Conservation (phyloP, 768 basidiomycete species). For the Lactarius quietus region DNA sequence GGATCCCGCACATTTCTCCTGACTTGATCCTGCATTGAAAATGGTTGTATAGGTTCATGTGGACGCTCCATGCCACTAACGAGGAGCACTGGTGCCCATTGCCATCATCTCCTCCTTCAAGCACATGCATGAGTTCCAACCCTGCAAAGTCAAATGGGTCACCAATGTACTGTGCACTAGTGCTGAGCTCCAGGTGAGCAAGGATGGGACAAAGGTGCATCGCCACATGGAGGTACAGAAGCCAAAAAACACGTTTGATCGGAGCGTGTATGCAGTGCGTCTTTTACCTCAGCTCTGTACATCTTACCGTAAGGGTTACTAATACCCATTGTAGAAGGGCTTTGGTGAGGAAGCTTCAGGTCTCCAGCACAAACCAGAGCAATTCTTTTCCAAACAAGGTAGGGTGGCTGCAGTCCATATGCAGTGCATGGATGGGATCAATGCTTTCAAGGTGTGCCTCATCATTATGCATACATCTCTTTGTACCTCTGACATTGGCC, state of each 20-base stretch:
- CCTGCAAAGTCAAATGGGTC: slow-evolving; percentile 64
- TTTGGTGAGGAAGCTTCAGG: slow-evolving; percentile 64
- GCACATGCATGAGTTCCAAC: slow-evolving; percentile 76
- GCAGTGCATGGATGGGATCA: slow-evolving; percentile 73
- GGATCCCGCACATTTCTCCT: slow-evolving; percentile 21
- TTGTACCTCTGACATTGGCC: background rate
- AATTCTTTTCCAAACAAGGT: slow-evolving; percentile 77
- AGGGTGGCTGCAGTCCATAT: slow-evolving; percentile 79
- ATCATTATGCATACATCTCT: background rate
- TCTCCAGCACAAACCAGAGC: slow-evolving; percentile 71
- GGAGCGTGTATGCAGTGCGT: slow-evolving; percentile 88
- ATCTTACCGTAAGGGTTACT: background rate
- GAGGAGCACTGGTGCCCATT: slow-evolving; percentile 86
- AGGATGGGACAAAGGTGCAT: slow-evolving; percentile 66
- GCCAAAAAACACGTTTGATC: slow-evolving; percentile 73
- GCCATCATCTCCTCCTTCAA: slow-evolving; percentile 89
- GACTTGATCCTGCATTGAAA: background rate
- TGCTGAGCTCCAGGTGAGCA: slow-evolving; percentile 64
- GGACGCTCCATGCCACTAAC: slow-evolving; percentile 79
- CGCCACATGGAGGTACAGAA: slow-evolving; percentile 71
- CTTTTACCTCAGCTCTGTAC: background rate
- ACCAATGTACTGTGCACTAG: slow-evolving; percentile 57
- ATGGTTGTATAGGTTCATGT: slow-evolving; percentile 75
- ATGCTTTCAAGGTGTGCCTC: slow-evolving; percentile 77
- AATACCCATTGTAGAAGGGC: slow-evolving; percentile 62